Conservation (phyloP, 2,329 filamentous ascomycete genomes). For the Fusarium pininemorale region DNA sequence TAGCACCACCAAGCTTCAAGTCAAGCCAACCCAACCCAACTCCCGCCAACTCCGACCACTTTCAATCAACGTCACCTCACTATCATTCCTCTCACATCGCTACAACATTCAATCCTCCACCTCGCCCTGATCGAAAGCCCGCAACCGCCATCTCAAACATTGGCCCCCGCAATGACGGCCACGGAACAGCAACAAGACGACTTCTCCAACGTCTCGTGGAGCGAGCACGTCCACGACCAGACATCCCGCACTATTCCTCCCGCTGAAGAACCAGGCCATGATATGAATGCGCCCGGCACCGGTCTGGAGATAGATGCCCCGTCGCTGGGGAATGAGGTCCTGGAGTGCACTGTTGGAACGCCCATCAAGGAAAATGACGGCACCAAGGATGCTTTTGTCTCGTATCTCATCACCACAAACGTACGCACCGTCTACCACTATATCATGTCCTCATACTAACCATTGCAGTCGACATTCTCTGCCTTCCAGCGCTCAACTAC, state of each 20-base stretch:
- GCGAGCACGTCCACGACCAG: constrained; percentile 62
- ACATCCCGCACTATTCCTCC: constrained; percentile 28
- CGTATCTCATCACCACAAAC: constrained; percentile 91
- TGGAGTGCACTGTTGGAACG: constrained; percentile 84
- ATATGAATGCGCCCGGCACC: constrained; percentile 57
- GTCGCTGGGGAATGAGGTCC: constrained; percentile 74
- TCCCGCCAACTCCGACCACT: constrained; percentile 29
- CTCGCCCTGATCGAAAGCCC: neutral
- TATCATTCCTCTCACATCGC: neutral
- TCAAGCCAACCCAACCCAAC: constrained; percentile 31
- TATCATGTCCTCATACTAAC: constrained; percentile 3
- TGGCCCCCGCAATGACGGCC: constrained; percentile 47
- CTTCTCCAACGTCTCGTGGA: constrained; percentile 86
- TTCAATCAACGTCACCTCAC: neutral
- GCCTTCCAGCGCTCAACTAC: constrained; percentile 87
- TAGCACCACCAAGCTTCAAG: constrained; percentile 28
- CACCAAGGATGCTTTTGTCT: constrained; percentile 95
- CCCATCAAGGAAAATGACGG: constrained; percentile 96
- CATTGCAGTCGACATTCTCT: constrained; percentile 83
- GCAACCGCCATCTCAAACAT: neutral
- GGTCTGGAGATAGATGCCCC: constrained; percentile 66
- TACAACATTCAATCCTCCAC: neutral
- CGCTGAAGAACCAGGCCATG: constrained; percentile 43
- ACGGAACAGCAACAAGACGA: constrained; percentile 68
- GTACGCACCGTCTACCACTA: constrained; percentile 56